Evolutionary conservation across 192 early-diverging fungal species (phyloP), one percentile per base, ranked within the genome.

Genomic region (Linnemannia zychae): DNA sequence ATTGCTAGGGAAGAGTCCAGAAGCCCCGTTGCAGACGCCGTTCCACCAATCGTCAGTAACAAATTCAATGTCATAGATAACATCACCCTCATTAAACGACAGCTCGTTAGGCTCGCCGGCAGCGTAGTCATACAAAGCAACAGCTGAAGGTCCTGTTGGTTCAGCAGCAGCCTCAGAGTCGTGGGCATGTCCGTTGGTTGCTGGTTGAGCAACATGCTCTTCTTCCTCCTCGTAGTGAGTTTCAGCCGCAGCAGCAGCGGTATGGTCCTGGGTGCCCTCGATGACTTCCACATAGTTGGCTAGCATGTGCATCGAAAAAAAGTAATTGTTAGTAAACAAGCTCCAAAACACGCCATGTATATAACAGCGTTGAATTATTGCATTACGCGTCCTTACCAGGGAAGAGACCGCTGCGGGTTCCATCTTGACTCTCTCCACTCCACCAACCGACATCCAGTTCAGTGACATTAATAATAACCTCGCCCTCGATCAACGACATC

Each of bases 31-130:
- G 38, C 88, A 88, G 50, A 74, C 79, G 48, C 98, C 98, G 77
- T 92, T 91, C 98, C 98, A 99, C 98, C 98, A 99, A 34, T 96
- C 98, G 17, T 95, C 94, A 24, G 92, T 93, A 0, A 94, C 92
- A 80, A 94, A 95, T 68, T 94, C 94, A 72, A 99, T 95, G 31
- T 97, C 82, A 5, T 87, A 91, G 75, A 99, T 97, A 5, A 86
- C 52, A 22, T 97, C 94, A 36, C 93, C 94, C 33, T 93, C 94
- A 0, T 36, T 47, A 80, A 99, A 98, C 16, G 92, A 89, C 31
- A 99, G 89, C 86, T 99, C 98, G 85, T 97, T 97, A 6, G 92
- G 93, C 77, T 98, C 97, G 1, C 90, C 91, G 1, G 96, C 96
- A 18, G 90, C 91, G 81, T 97, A 99, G 72, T 97, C 96, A 83